Base-by-base conservation (phyloP, 2,329 filamentous ascomycete genomes). In the Sclerotinia borealis region DNA sequence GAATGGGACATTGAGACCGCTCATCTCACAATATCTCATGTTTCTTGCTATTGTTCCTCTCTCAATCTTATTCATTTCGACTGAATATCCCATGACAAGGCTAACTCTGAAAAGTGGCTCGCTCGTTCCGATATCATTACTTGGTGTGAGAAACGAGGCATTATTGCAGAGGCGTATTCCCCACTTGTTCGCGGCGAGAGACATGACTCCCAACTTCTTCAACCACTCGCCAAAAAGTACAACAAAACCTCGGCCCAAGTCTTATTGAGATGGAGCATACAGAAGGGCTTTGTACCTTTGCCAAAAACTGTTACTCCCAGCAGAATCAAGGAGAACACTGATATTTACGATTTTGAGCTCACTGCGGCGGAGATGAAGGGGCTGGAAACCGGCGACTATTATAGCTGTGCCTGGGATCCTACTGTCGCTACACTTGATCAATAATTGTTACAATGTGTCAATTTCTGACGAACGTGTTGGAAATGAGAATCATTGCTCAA, bases 261-360 rank as follows among this genome's bases (percentile, higher is more conserved):
- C 11, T 76, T 96, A 71, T 77, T 96, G 56, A 83, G 92, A 67
- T 96, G 91, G 83, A 90, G 89, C 69, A 75, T 96, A 76, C 90
- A 96, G 76, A 93, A 91, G 77, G 88, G 85, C 4, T 86, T 85
- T 74, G 81, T 90, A 39, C 89, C 89, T 51, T 77, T 92, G 65
- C 88, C 89, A 27, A 92, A 92, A 81, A 91, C 86, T 65, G 87
- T 88, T 56, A 88, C 84, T 5, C 81, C 85, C 0, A 83, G 81
- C 36, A 80, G 89, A 15, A 91, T 92, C 67, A 77, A 79, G 64
- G 82, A 86, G 72, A 93, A 92, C 69, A 75, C 81, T 0, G 76
- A 76, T 3, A 65, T 85, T 15, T 86, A 78, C 69, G 81, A 83
- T 69, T 86, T 86, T 72, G 79, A 84, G 70, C 70, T 86, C 63